Conservation (phyloP, 2,329 filamentous ascomycete species). For the Alternaria metachromatica region DNA sequence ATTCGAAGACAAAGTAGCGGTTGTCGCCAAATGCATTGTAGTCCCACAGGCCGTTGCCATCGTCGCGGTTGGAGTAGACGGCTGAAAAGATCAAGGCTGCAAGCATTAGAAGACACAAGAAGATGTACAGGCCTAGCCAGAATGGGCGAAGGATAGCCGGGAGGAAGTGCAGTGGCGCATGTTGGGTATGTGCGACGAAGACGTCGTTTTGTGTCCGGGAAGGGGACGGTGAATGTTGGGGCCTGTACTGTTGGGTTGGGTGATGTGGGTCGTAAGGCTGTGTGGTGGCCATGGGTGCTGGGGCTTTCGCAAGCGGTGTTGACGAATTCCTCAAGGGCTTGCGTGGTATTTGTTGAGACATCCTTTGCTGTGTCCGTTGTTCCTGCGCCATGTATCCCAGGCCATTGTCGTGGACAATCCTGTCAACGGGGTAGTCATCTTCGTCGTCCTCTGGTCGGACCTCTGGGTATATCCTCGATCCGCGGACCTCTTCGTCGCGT, state of each 20-base stretch:
- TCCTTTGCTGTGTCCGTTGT: slow-evolving; percentile 36
- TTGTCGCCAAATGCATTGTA: slow-evolving; percentile 74
- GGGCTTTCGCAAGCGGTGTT: slow-evolving; percentile 9
- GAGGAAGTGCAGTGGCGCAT: slow-evolving; percentile 66
- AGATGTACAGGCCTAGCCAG: slow-evolving; percentile 66
- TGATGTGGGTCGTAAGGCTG: slow-evolving; percentile 7
- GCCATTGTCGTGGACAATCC: slow-evolving; percentile 53
- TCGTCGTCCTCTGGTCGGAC: slow-evolving; percentile 24
- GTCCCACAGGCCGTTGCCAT: slow-evolving; percentile 68
- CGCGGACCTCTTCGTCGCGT: slow-evolving; percentile 69
- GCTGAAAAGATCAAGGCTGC: slow-evolving; percentile 75
- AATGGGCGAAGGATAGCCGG: slow-evolving; percentile 73
- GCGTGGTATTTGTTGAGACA: slow-evolving; percentile 34
- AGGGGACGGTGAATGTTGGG: slow-evolving; percentile 16
- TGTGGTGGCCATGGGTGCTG: slow-evolving; percentile 7
- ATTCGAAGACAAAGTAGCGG: slow-evolving; percentile 84
- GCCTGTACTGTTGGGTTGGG: slow-evolving; percentile 1
- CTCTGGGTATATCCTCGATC: slow-evolving; percentile 58
- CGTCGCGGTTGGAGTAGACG: slow-evolving; percentile 43
- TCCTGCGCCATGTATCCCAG: slow-evolving; percentile 47
- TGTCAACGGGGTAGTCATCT: slow-evolving; percentile 59
- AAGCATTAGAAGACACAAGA: slow-evolving; percentile 72
- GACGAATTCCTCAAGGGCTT: slow-evolving; percentile 23
- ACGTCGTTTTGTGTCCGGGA: slow-evolving; percentile 45
- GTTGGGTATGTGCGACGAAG: slow-evolving; percentile 57